Percentiles rank a stretch among this genome's conserved stretches.
Conservation (phyloP, 768 basidiomycete genomes). For the Lanmaoa pseudosensibilis region DNA sequence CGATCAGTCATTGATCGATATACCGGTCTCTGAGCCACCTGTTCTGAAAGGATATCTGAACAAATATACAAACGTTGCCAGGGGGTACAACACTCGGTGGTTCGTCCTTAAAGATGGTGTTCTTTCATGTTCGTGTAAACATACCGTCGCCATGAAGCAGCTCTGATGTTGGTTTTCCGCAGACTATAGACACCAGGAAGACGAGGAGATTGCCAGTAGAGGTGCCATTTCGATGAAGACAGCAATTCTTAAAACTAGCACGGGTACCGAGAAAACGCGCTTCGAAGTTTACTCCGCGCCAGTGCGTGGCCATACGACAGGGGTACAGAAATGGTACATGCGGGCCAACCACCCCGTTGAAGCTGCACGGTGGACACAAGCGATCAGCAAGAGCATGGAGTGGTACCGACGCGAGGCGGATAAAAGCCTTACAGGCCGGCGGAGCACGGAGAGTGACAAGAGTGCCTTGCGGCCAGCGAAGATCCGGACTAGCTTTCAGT, state of each 20-base stretch:
- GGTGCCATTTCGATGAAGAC: slow-evolving; percentile 88
- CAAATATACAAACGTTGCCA: slow-evolving; percentile 92
- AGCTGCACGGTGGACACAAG: slow-evolving; percentile 83
- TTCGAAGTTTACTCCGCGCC: slow-evolving; percentile 80
- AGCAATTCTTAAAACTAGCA: slow-evolving; percentile 58
- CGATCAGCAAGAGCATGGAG: slow-evolving; percentile 71
- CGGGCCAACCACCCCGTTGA: slow-evolving; percentile 88
- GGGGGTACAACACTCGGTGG: slow-evolving; percentile 88
- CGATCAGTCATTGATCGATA: slow-evolving; percentile 66
- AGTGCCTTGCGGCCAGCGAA: slow-evolving; percentile 35
- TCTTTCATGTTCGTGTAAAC: slow-evolving; percentile 66
- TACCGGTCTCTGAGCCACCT: slow-evolving; percentile 53
- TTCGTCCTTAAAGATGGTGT: slow-evolving; percentile 86
- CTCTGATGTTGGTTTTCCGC: slow-evolving; percentile 4
- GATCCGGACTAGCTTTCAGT: slow-evolving; percentile 34
- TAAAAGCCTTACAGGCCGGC: slow-evolving; percentile 31
- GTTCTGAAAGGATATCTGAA: slow-evolving; percentile 76
- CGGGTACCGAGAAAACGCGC: slow-evolving; percentile 58
- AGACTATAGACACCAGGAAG: slow-evolving; percentile 87
- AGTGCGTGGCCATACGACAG: slow-evolving; percentile 43
- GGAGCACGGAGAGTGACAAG: slow-evolving; percentile 51
- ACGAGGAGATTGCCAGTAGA: slow-evolving; percentile 80
- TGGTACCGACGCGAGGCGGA: slow-evolving; percentile 52
- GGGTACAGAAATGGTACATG: slow-evolving; percentile 76
- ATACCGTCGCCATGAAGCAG: background rate